Base-by-base conservation (phyloP, 768 basidiomycete species). In the Termitomyces sp. region DNA sequence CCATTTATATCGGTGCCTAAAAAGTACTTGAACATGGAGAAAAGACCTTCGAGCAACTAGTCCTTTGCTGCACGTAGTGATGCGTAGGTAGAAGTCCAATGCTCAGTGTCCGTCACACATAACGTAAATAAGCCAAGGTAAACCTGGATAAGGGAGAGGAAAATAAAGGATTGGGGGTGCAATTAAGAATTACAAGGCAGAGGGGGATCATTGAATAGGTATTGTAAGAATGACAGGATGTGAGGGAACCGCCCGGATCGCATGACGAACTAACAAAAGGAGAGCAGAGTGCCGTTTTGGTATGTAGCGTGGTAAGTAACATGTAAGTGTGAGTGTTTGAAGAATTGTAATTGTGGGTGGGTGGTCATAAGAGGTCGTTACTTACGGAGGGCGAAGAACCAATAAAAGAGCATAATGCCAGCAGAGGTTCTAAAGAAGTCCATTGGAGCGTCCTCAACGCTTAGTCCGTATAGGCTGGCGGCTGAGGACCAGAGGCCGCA, bases 381-480 rank as follows among this genome's bases (percentile, higher is more conserved):
- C 6, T 58, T 33, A 58, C 6, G n/a, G 26, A 45, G 9, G 35
- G 9, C 24, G 24, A 32, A 42, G 26, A 44, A 38, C 26, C 32
- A n/a, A 48, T 24, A 44, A 36, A 38, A 26, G 13, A 44, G 51
- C 45, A 54, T 40, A 56, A 56, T 45, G 49, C 48, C 9, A 38
- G 5, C 1, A 28, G 38, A 30, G n/a, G n/a, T 30, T 53, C 38
- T 42, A 42, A 26, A 38, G 30, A 38, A 10, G 26, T 42, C 7
- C 52, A 4, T n/a, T 18, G 4, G 10, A 38, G 38, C 26, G 18
- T 53, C 18, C 12, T 35, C 8, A 10, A 46, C 28, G 22, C 28
- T 46, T 54, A 51, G 44, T 58, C 51, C n/a, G 54, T 53, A 40
- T 65, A 65, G n/a, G 62, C 60, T 26, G 64, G 64, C 6, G 64